Conservation (phyloP, 805 yeast species). For the Kodamaea hsintzibuensis region DNA sequence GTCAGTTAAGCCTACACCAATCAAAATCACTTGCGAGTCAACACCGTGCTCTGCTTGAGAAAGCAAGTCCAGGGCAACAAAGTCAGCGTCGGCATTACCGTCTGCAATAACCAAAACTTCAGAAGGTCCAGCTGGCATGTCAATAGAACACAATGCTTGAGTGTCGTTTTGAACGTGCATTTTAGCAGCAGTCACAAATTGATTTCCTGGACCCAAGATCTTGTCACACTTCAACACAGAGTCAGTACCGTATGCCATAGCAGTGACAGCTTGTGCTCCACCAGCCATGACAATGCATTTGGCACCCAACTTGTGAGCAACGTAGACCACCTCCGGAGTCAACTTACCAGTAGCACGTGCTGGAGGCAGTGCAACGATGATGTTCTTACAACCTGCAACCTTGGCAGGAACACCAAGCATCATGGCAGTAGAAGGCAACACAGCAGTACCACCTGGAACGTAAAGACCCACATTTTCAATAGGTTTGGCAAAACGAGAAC, state of each 20-base stretch:
- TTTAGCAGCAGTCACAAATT: constrained; percentile 98
- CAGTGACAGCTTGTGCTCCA: constrained; percentile 99
- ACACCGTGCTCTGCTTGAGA: constrained; percentile 99
- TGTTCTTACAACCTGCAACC: constrained; percentile 95
- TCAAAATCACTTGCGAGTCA: constrained; percentile 93
- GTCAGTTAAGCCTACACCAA: constrained; percentile 72
- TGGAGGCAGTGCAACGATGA: constrained; percentile 94
- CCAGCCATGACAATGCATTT: constrained; percentile 90
- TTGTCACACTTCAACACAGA: constrained; percentile 91
- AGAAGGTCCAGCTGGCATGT: constrained; percentile 99
- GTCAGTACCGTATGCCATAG: constrained; percentile 98
- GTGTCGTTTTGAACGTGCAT: constrained; percentile 97
- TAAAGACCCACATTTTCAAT: constrained; percentile 93
- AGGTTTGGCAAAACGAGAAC: constrained; percentile 94
- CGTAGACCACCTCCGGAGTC: constrained; percentile 96
- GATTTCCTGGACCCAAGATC: constrained; percentile 98
- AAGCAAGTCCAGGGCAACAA: constrained; percentile 92
- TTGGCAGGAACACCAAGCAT: constrained; percentile 98
- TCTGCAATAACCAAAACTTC: constrained; percentile 98
- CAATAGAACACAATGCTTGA: constrained; percentile 91
- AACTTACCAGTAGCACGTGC: constrained; percentile 82
- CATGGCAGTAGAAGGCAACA: constrained; percentile 94
- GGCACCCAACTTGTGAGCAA: constrained; percentile 95
- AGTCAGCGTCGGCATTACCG: constrained; percentile 83
- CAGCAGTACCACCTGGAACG: constrained; percentile 99